phyloP scores from a whole-genome alignment of 2,329 filamentous ascomycete genomes.

The Fusarium tjaetaba region DNA sequence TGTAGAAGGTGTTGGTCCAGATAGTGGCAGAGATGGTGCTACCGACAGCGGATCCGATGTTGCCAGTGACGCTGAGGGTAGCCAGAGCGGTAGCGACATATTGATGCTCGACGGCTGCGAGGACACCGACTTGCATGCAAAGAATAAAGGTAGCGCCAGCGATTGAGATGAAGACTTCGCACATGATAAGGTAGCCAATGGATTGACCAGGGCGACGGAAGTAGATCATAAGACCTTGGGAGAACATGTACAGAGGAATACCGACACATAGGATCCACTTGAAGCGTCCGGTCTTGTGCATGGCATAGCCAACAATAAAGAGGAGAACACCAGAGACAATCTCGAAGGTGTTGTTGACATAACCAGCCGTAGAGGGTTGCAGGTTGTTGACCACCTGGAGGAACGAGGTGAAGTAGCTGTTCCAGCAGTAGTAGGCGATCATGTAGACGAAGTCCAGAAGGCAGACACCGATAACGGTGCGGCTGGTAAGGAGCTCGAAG shows the following conservation, averaged over 20 bases:
- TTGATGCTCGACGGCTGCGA: slow-evolving; percentile 47
- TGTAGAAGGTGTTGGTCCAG: slow-evolving; percentile 46
- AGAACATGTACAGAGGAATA: slow-evolving; percentile 63
- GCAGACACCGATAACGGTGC: slow-evolving; percentile 61
- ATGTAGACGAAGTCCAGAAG: slow-evolving; percentile 52
- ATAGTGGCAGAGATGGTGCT: slow-evolving; percentile 46
- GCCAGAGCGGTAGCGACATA: slow-evolving; percentile 47
- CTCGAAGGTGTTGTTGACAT: slow-evolving; percentile 59
- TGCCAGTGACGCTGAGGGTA: slow-evolving; percentile 41
- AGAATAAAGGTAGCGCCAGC: slow-evolving; percentile 62
- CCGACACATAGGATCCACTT: slow-evolving; percentile 60
- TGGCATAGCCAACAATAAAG: slow-evolving; percentile 57
- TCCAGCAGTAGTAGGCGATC: slow-evolving; percentile 57
- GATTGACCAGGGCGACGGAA: slow-evolving; percentile 49
- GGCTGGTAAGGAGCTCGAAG: slow-evolving; percentile 58
- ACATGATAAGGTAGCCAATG: slow-evolving; percentile 58
- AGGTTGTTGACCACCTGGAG: slow-evolving; percentile 62
- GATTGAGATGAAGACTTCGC: slow-evolving; percentile 62
- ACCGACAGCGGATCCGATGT: slow-evolving; percentile 45
- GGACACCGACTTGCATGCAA: slow-evolving; percentile 41
- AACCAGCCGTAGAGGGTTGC: slow-evolving; percentile 57
- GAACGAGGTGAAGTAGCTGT: slow-evolving; percentile 61
- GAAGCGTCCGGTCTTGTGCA: slow-evolving; percentile 62
- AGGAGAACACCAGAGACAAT: slow-evolving; percentile 59
- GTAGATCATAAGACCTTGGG: slow-evolving; percentile 55